phyloP scores from a whole-genome alignment of 2,329 filamentous ascomycete genomes.

The Pseudopyricularia cyperi region DNA sequence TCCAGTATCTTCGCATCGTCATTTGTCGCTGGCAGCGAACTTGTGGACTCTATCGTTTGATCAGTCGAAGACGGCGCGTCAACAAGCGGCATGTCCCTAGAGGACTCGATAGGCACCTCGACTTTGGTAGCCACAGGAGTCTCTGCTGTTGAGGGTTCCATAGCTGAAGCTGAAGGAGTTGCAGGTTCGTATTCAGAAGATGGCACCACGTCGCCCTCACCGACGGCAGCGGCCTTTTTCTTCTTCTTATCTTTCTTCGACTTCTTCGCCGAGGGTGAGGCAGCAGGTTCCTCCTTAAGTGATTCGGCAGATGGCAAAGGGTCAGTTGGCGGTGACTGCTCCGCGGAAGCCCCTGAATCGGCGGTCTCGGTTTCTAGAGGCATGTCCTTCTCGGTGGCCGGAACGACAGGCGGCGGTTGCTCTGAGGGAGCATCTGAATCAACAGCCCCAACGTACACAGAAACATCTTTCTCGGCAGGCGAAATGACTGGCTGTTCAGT shows the following conservation, averaged over 20 bases:
- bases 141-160: background rate
- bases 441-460: background rate
- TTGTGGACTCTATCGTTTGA: background rate
- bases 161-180: background rate
- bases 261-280: conserved; percentile 14
- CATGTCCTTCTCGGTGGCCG: conserved; percentile 5
- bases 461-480: conserved; percentile 6
- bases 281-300: conserved; percentile 7
- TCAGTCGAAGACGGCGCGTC: background rate
- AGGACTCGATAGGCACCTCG: background rate
- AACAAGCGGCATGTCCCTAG: background rate
- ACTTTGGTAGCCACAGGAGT: background rate
- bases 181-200: background rate
- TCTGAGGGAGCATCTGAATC: background rate
- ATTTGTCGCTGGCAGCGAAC: background rate
- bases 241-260: conserved; percentile 18
- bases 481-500: background rate
- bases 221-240: conserved; percentile 5
- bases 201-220: background rate
- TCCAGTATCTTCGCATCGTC: background rate
- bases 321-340: background rate
- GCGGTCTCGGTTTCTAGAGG: background rate
- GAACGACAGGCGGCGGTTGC: background rate
- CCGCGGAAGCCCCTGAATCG: background rate
- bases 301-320: background rate